phyloP scores from a whole-genome alignment of 2,329 filamentous ascomycete species.

The Colletotrichum coccodes region DNA sequence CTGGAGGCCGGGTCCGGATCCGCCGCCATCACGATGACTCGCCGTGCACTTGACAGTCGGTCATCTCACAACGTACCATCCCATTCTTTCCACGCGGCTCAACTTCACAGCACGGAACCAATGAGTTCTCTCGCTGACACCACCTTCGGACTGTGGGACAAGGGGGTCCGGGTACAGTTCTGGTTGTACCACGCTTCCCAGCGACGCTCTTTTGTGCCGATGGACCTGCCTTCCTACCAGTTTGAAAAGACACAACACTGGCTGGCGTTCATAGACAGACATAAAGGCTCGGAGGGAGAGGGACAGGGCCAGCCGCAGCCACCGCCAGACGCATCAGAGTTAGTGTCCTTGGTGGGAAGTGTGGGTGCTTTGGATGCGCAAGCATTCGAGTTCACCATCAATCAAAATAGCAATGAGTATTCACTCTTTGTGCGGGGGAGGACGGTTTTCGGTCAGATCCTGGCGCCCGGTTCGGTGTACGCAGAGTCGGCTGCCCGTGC shows the following conservation, averaged over 20 bases:
- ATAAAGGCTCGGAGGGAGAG: background rate
- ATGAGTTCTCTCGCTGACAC: background rate
- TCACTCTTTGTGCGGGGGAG: background rate
- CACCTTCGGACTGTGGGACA: slow-evolving; percentile 34
- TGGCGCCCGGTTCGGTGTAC: background rate
- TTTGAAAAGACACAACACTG: slow-evolving; percentile 41
- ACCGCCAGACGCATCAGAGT: background rate
- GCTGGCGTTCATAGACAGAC: slow-evolving; percentile 28
- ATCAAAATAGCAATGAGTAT: background rate
- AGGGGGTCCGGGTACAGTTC: slow-evolving; percentile 29
- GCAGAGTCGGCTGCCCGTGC: background rate
- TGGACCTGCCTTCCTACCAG: slow-evolving; percentile 40
- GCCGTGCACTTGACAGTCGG: slow-evolving; percentile 37
- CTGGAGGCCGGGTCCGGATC: slow-evolving; percentile 47
- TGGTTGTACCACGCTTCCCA: slow-evolving; percentile 38
- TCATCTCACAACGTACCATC: background rate
- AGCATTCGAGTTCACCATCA: background rate
- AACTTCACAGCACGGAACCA: slow-evolving; percentile 18
- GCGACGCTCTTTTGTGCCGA: slow-evolving; percentile 2
- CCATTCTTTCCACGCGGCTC: slow-evolving; percentile 9
- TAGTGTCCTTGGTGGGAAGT: background rate
- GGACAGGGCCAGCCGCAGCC: background rate
- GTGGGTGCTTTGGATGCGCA: background rate
- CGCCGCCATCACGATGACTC: slow-evolving; percentile 45
- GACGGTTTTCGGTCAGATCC: background rate